Base-by-base conservation (phyloP, 768 basidiomycete species). In the Cubamyces sp. region DNA sequence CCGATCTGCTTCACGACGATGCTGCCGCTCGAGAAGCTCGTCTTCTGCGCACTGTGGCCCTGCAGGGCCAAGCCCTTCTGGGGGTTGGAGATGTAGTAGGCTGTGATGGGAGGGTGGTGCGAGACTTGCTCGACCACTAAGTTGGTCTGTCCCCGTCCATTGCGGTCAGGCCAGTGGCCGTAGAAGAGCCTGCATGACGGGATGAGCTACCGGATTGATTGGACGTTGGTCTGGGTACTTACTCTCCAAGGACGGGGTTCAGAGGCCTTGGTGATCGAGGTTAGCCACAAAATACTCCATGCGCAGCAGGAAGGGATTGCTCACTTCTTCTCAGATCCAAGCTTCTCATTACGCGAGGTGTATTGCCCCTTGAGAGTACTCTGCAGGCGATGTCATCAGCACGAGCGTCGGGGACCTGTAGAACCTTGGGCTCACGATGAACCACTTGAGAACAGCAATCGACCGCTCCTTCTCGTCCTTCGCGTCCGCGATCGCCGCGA, bases 291-390 rank as follows among this genome's bases (percentile, higher is more conserved):
- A 14, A 46, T 7, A 28, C 18, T 23, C 40, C 19, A 61, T 37
- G 25, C 21, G 14, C 37, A 50, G 25, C 50, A 30, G 43, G 28
- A 11, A 28, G 23, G 18, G 23, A 54, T 14, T 19, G 78, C 86
- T 50, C 64, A 92, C 92, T 98, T 98, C 82, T 98, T 98, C 84
- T 98, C 96, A 1, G 92, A 94, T 15, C 96, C 96, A 86, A 94
- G 90, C 65, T 88, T 88, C 77, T 97, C 95, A 69, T 98, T 98
- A 51, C 96, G 81, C 18, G 93, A 93, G 43, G 92, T 98, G 74
- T 95, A 95, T 71, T 97, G 95, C 15, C 94, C 96, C 74, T 95
- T 97, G 53, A 99, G 82, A 0, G 96, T 99, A 69, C 88, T 88
- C 90, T 90, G n/a, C 3, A 6, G 34, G 9, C 34, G n/a, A 28